Base-by-base conservation (phyloP, 148 eudicot genomes). In the Fagopyrum tataricum region DNA sequence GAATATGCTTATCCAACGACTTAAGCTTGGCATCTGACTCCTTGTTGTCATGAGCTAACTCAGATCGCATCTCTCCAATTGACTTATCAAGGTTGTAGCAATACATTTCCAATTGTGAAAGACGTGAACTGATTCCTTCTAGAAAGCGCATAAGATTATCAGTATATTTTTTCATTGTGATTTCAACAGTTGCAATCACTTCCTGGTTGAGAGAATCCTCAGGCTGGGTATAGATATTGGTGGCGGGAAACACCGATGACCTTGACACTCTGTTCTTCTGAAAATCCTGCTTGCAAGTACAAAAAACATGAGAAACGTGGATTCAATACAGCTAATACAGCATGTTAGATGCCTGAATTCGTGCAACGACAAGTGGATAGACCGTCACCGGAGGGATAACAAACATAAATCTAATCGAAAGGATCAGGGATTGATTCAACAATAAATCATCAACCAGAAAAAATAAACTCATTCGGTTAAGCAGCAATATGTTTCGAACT, bases 101-200 rank as follows among this genome's bases (percentile, higher is more conserved):
- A 72, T 95, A 95, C 79, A 95, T 73, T 76, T 93, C 98, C 86
- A 93, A 74, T 81, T 93, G 97, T 13, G 98, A 93, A 70, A 95
- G 80, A 15, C 99, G 91, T 53, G 99, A 95, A 79, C 99, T 95
- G 70, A 95, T 85, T 71, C 99, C 99, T 78, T 95, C 97, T 48
- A 95, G 96, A 83, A 95, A 95, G 55, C 99, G 93, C 96, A 88
- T 88, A 77, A 91, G 83, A 85, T 95, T 91, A 84, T 95, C 99
- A 39, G 96, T 71, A 82, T 90, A 75, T 80, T 90, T 95, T 80
- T 95, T 95, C 93, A 91, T 86, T 71, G 93, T 87, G 82, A 84
- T 90, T 39, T 95, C 99, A 77, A 95, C 97, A 71, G 90, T 78
- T 51, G 79, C 74, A 20, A 87, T 72, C 55, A 95, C 77, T 72